Percentiles rank a stretch among this genome's conserved stretches.
phyloP scores from a whole-genome alignment of 805 yeast genomes.

The Lipomyces yamanashiensis region DNA sequence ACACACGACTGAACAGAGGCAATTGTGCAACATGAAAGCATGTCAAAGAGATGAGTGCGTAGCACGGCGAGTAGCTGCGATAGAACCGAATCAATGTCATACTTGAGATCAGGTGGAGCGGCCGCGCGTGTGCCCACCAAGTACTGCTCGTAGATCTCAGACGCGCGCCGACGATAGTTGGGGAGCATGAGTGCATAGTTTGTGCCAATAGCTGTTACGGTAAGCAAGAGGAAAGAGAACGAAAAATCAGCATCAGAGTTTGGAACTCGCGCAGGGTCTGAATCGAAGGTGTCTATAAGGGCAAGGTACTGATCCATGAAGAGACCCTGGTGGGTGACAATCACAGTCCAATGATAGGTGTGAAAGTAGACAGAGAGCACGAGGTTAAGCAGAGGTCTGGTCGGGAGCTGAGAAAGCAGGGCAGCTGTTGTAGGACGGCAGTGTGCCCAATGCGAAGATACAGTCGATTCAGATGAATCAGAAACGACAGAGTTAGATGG shows the following conservation, averaged over 20 bases:
- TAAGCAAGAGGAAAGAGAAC: conserved; percentile 11
- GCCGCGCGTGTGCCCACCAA: not conserved
- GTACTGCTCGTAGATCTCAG: conserved; percentile 5
- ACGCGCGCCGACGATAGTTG: conserved; percentile 15
- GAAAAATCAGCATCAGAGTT: conserved; percentile 25
- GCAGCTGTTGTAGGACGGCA: conserved; percentile 20
- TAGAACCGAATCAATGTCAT: conserved; percentile 12
- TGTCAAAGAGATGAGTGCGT: conserved; percentile 22
- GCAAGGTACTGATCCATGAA: conserved; percentile 14
- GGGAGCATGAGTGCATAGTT: conserved; percentile 20
- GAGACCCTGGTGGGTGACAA: conserved; percentile 22
- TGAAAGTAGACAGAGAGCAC: conserved; percentile 23
- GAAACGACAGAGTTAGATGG: conserved; percentile 13
- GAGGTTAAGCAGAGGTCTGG: conserved; percentile 25
- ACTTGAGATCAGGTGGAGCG: conserved; percentile 2
- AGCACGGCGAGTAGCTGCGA: conserved; percentile 17
- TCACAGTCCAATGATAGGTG: conserved; percentile 29
- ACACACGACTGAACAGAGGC: conserved; percentile 28
- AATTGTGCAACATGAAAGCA: conserved; percentile 23
- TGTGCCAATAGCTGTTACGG: conserved; percentile 21
- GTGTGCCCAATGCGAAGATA: conserved; percentile 16
- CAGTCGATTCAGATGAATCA: not conserved
- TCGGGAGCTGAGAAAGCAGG: conserved; percentile 23
- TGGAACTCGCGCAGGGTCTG: conserved; percentile 19
- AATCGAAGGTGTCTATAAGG: conserved; percentile 13